phyloP scores from a whole-genome alignment of 148 eudicot species.

The Spergularia bocconei region DNA sequence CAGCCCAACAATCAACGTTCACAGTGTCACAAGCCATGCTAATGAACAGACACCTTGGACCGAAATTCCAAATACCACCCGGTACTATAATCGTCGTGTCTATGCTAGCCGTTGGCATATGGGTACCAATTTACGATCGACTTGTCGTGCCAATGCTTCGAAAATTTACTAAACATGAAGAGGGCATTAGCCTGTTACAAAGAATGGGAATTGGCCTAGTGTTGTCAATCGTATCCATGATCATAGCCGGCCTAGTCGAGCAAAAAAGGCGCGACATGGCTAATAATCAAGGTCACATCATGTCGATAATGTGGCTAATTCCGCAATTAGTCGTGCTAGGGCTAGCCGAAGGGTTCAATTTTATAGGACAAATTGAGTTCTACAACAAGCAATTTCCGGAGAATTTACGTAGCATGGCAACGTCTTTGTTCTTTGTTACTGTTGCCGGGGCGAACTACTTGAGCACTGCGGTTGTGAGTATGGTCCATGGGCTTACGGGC shows the following conservation, averaged over 20 bases:
- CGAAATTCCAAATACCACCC: slow-evolving; percentile 56
- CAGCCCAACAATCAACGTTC: slow-evolving; percentile 63
- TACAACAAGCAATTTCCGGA: slow-evolving; percentile 79
- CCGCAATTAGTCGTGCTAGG: slow-evolving; percentile 67
- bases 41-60: slow-evolving; percentile 60
- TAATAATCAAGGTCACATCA: slow-evolving; percentile 9
- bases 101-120: slow-evolving; percentile 48
- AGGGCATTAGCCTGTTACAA: slow-evolving; percentile 65
- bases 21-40: slow-evolving; percentile 58
- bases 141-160: slow-evolving; percentile 47
- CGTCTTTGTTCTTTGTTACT: slow-evolving; percentile 55
- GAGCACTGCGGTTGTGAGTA: slow-evolving; percentile 45
- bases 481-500: slow-evolving; percentile 46
- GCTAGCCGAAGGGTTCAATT: slow-evolving; percentile 65
- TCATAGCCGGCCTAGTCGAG: slow-evolving; percentile 61
- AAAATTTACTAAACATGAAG: slow-evolving; percentile 48
- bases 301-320: slow-evolving; percentile 56
- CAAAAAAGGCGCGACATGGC: slow-evolving; percentile 48
- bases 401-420: slow-evolving; percentile 63
- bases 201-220: slow-evolving; percentile 64
- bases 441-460: slow-evolving; percentile 56
- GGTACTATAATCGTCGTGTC: slow-evolving; percentile 57
- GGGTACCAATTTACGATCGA: slow-evolving; percentile 65
- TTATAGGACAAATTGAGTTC: slow-evolving; percentile 71
- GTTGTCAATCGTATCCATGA: slow-evolving; percentile 51